Evolutionary conservation across 192 early-diverging fungal species (phyloP), one percentile per base, ranked within the genome.

Genomic region (Backusella liffmaniae): DNA sequence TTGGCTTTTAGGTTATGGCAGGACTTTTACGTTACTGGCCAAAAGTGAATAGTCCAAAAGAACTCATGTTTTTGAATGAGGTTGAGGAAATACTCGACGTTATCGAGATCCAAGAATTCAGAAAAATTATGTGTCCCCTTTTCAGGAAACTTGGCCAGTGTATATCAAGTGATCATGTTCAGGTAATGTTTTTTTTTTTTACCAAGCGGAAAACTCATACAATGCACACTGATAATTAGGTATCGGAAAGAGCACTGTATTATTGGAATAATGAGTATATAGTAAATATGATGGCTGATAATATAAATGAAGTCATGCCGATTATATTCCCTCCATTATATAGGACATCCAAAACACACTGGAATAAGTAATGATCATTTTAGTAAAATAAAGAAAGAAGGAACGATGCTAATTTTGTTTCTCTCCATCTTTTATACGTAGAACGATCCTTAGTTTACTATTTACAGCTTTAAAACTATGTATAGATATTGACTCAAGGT

Each of bases 231-330:
- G 21, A 10, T 44, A n/a, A 44, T 12, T 51, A 91, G 90, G 91
- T 96, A 18, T 94, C 95, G 21, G 96, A 97, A 82, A 87, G 96
- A 70, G 94, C 96, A 18, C 85, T 97, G 36, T 92, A 90, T 70
- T 95, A 91, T 85, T 97, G 96, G 96, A 95, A 95, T 84, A 97
- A 96, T 79, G 93, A 93, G 78, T 96, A 94, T 79, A 90, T 96
- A 82, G 93, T 93, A 70, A 94, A 90, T 77, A 80, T 97, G 80
- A 94, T 97, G 76, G 89, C 90, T 6, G 93, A 95, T 74, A 95
- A 97, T 86, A 93, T 91, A 30, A 82, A 82, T 39, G 87, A 92
- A 36, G 91, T 97, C 30, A 82, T 97, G 80, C 96, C 96, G 8
- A 93, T 97, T 73, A 91, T 95, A 83, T 95, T 97, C 73, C 88